Evolutionary conservation across 1,284 basidiomycete species (phyloP), one percentile per base, ranked within the genome.

Genomic region (Ustilago cynodontis): DNA sequence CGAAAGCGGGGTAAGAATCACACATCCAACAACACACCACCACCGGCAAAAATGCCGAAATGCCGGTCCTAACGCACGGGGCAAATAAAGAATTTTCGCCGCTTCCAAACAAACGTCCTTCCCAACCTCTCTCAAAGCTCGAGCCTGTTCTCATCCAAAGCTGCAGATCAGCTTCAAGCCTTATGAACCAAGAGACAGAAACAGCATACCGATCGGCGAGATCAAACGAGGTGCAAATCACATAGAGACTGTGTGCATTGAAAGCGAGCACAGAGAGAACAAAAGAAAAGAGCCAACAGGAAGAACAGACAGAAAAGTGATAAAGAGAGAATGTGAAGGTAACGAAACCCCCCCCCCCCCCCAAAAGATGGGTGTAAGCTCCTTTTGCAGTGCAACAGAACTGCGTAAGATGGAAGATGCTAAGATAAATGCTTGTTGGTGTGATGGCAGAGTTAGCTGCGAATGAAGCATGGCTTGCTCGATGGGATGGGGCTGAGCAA

Each of bases 161-260:
- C n/a, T n/a, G n/a, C n/a, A n/a, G n/a, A n/a, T n/a, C n/a, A n/a
- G n/a, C n/a, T n/a, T n/a, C n/a, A n/a, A n/a, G n/a, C n/a, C n/a
- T n/a, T n/a, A n/a, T n/a, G n/a, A n/a, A n/a, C n/a, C n/a, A n/a
- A n/a, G n/a, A n/a, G n/a, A n/a, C n/a, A n/a, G n/a, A n/a, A n/a
- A n/a, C n/a, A n/a, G n/a, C n/a, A n/a, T n/a, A n/a, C n/a, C n/a
- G n/a, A n/a, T n/a, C n/a, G n/a, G n/a, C n/a, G n/a, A n/a, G n/a
- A n/a, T n/a, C n/a, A n/a, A n/a, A n/a, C n/a, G n/a, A n/a, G n/a
- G n/a, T n/a, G n/a, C n/a, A n/a, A 14, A 13, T 52, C 56, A 65
- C 55, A 65, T 31, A 71, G 51, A 31, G 35, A 65, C 51, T 49
- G 62, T 65, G 50, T 66, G 26, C 50, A 57, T 47, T 24, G 61